Base-by-base conservation (phyloP, 148 eudicot genomes). In the Camellia japonica region DNA sequence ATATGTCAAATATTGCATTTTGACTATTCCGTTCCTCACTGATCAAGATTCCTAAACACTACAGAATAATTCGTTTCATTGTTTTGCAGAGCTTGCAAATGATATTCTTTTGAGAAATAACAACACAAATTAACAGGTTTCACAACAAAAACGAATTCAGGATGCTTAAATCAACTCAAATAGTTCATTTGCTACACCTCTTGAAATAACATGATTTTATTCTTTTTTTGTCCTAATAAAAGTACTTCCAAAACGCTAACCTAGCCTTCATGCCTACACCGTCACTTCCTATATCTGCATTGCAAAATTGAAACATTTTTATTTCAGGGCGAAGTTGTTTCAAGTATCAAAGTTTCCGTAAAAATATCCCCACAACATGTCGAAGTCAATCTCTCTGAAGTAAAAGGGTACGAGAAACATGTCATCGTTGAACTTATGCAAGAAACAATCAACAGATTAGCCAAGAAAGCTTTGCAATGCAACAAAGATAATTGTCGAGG, bases 401-500 rank as follows among this genome's bases (percentile, higher is more conserved):
- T 85, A 6, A 81, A 81, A 81, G 90, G 90, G 18, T 87, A 85
- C 54, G 90, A 83, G 85, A 87, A 85, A 70, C 81, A 87, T 70
- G 86, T 87, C 68, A 68, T 87, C 15, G 83, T 85, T 52, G 84
- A 85, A 79, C 90, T 87, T 11, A 85, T 87, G 75, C 80, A 83
- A 38, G 88, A 85, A 82, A 79, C 76, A 65, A 60, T 62, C 46
- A 30, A 18, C 78, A 80, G 12, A 3, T 47, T 75, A 58, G 11
- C 82, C 49, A 75, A 44, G 46, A 73, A 42, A 71, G 9, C 15
- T 42, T 41, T 38, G 23, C 74, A 51, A 14, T 61, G 78, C 82
- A 80, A 47, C 6, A 64, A 58, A 30, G 81, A 76, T 7, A 63
- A 82, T 65, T 87, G 85, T 62, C 79, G 80, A 84, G 89, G 89